A percentile compares a stretch with the other conserved stretches of the same genome.
Evolutionary conservation across 805 yeast species (phyloP).

Genomic region (Metschnikowia kunwiensis): DNA sequence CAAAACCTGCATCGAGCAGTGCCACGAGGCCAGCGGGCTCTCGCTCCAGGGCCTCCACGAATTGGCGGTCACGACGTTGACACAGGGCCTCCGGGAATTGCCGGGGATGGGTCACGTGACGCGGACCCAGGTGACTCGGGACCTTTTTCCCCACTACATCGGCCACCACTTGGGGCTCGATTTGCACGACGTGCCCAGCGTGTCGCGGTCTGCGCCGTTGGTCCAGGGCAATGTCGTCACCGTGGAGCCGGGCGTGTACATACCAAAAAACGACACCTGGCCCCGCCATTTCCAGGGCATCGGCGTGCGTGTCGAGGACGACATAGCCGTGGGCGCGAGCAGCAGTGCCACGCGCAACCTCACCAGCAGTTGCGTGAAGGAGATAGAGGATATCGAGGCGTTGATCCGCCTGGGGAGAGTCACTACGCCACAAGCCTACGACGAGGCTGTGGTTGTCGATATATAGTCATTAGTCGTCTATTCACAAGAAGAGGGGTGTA

Average conservation of each 20-base stretch:
- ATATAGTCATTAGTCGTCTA: slow-evolving; percentile 17
- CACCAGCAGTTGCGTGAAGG: slow-evolving; percentile 84
- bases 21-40: slow-evolving; percentile 50
- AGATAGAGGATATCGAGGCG: slow-evolving; percentile 74
- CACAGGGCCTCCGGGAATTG: slow-evolving; percentile 62
- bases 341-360: slow-evolving; percentile 49
- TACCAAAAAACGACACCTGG: slow-evolving; percentile 69
- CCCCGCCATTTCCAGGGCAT: slow-evolving; percentile 82
- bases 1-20: slow-evolving; percentile 67
- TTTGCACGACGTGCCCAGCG: slow-evolving; percentile 75
- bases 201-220: slow-evolving; percentile 53
- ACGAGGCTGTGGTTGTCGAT: slow-evolving; percentile 33
- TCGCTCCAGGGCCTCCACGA: slow-evolving; percentile 77
- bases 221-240: slow-evolving; percentile 80
- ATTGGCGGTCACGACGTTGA: slow-evolving; percentile 56
- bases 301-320: slow-evolving; percentile 94
- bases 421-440: slow-evolving; percentile 43
- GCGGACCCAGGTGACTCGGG: slow-evolving; percentile 49
- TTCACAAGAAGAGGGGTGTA: slow-evolving; percentile 5
- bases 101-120: slow-evolving; percentile 58
- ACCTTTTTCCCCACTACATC: slow-evolving; percentile 84
- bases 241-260: slow-evolving; percentile 92
- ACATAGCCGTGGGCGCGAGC: slow-evolving; percentile 73
- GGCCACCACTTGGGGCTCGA: slow-evolving; percentile 96
- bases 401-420: slow-evolving; percentile 56